Evolutionary conservation across 495 filamentous ascomycete genomes (phyloP).

Genomic region (Thozetella sp.): DNA sequence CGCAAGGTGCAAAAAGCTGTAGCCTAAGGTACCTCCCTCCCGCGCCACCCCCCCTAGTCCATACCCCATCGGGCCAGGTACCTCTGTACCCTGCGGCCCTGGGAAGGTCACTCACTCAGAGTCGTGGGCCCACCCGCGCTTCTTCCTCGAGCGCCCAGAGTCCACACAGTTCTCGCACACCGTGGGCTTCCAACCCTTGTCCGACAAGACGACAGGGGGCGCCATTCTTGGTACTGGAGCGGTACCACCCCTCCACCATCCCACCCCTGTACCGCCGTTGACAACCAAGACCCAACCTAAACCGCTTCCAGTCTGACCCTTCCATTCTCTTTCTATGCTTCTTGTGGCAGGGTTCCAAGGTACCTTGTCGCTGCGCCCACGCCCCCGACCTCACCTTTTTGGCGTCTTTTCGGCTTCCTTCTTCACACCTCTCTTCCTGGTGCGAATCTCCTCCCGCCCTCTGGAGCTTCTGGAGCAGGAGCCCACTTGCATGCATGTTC

Average conservation of each 20-base stretch:
- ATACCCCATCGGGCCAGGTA: too few relatives aligned
- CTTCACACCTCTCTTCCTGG: slow-evolving; percentile 12
- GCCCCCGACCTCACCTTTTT: neutral
- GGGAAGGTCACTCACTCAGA: neutral
- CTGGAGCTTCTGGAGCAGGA: neutral
- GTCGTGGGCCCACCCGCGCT: slow-evolving; percentile 1
- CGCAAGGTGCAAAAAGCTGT: neutral
- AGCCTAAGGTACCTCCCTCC: slow-evolving; percentile 2
- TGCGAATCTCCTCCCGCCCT: slow-evolving; percentile 12
- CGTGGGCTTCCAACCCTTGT: neutral
- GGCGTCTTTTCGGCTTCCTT: slow-evolving; percentile 10
- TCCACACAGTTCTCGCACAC: slow-evolving; percentile 1
- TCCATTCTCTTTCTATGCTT: neutral
- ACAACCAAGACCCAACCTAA: neutral
- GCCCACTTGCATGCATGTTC: slow-evolving; percentile 21
- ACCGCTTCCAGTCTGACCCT: neutral
- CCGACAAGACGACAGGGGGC: neutral
- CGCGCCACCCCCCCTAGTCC: neutral
- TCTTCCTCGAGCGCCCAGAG: neutral
- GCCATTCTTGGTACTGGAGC: neutral
- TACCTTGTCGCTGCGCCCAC: neutral
- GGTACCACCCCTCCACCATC: neutral
- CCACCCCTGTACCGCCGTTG: neutral
- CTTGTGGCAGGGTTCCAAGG: neutral
- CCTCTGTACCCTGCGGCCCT: neutral